Evolutionary conservation across 2,329 filamentous ascomycete species (phyloP).

Genomic region (Botrytis byssoidea): DNA sequence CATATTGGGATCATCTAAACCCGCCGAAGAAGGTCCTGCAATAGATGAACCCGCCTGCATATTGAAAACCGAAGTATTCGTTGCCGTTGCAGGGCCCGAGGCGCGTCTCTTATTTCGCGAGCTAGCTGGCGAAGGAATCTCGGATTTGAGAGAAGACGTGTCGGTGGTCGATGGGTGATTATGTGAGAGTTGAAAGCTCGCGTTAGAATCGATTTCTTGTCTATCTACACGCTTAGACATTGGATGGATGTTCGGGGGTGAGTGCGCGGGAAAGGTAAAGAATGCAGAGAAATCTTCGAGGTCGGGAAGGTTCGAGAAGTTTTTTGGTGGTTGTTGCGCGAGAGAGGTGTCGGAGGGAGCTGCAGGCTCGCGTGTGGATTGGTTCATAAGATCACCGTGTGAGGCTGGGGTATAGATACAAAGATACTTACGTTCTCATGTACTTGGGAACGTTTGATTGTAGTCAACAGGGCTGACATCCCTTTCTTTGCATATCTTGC

Average conservation of each 20-base stretch:
- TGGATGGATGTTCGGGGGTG: conserved; percentile 25
- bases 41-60: conserved; percentile 32
- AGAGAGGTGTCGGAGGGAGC: conserved; percentile 23
- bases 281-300: conserved; percentile 16
- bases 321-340: conserved; percentile 26
- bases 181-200: conserved; percentile 31
- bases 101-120: conserved; percentile 36
- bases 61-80: conserved; percentile 23
- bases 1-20: conserved; percentile 32
- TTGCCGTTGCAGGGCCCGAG: conserved; percentile 18
- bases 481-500: conserved; percentile 35
- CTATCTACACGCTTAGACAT: conserved; percentile 38
- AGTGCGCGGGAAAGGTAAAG: conserved; percentile 19
- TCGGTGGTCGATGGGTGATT: conserved; percentile 28
- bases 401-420: conserved; percentile 37
- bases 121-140: conserved; percentile 20
- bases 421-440: conserved; percentile 36
- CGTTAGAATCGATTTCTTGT: conserved; percentile 29
- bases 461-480: conserved; percentile 34
- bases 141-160: conserved; percentile 28
- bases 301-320: conserved; percentile 16
- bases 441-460: conserved; percentile 31
- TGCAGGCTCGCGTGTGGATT: conserved; percentile 33
- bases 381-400: conserved; percentile 29
- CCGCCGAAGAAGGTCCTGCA: conserved; percentile 22